Base-by-base conservation (phyloP, 371 early-diverging fungal genomes). In the Coemansia sp. region DNA sequence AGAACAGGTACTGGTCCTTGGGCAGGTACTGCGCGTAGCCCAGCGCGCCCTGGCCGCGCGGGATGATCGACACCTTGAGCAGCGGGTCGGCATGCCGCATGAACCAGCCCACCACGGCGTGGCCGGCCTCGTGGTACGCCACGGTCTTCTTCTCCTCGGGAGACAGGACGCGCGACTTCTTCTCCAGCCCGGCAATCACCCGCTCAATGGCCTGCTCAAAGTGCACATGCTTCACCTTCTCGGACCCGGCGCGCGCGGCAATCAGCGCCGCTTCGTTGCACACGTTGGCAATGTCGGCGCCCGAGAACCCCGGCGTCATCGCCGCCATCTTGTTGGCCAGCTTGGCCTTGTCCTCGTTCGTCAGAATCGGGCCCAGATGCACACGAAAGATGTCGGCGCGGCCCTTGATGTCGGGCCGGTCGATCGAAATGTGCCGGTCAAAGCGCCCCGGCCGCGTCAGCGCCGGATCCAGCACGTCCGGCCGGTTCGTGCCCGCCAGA, bases 211-310 rank as follows among this genome's bases (percentile, higher is more conserved):
- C 99, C 47, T 85, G 85, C 80, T 98, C 99, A 82, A 99, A 99
- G 77, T 98, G 95, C 58, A 78, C 79, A 64, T 89, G 90, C 31
- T 84, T 77, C 1, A 98, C 99, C 9, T 79, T 80, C 39, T 88
- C 86, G 56, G 91, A 84, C 46, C 84, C 81, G 54, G 84, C 77
- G 38, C 99, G 88, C 29, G 99, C 99, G 16, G 97, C 99, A 70
- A 97, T 97, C 61, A 99, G 83, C n/a, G 99, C 98, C 32, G 98
- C 95, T 80, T 99, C 99, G 69, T 99, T 99, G 81, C 98, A 99
- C 16, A 98, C 97, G 76, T 99, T 99, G 75, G 90, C 89, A 44
- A 98, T 92, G 76, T 98, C 98, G 38, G 99, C 99, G 62, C 99
- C 99, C 16, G 94, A 88, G 76, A 98, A 98, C 11, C 99, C 99